Conservation (phyloP, 1,284 basidiomycete species). For the Trametes hirsuta region DNA sequence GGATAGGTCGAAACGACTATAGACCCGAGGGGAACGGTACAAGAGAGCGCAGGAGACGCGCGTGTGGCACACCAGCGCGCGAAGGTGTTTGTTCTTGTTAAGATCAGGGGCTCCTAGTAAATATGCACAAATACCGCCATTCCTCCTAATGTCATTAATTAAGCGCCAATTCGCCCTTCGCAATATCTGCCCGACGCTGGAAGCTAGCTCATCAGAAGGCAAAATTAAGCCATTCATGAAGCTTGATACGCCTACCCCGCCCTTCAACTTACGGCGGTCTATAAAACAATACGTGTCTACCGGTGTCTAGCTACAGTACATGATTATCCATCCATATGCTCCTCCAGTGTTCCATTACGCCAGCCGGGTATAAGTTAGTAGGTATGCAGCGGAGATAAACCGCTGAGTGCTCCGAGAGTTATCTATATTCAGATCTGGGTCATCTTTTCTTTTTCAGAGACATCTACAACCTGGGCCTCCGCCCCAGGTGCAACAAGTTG, state of each 20-base stretch:
- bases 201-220: too few relatives aligned
- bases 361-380: slow-evolving; percentile 3
- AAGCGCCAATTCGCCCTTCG: too few relatives aligned
- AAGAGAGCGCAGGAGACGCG: neutral
- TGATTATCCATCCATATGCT: neutral
- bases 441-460: slow-evolving; percentile 8
- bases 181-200: too few relatives aligned
- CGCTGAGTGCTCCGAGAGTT: neutral
- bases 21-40: neutral
- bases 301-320: neutral
- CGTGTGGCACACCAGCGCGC: slow-evolving; percentile 1
- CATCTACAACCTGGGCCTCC: neutral
- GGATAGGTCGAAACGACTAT: neutral
- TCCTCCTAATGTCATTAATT: neutral
- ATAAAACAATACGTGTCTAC: neutral
- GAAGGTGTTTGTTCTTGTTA: slow-evolving; percentile 24
- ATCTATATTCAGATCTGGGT: neutral
- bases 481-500: neutral
- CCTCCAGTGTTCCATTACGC: neutral
- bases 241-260: too few relatives aligned
- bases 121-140: neutral
- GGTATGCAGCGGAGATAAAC: neutral
- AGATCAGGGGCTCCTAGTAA: slow-evolving; percentile 16
- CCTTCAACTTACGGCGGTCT: too few relatives aligned
- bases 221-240: too few relatives aligned